Evolutionary conservation across 371 early-diverging fungal genomes (phyloP), one percentile per base, ranked within the genome.

Genomic region (Mucor irregularis): DNA sequence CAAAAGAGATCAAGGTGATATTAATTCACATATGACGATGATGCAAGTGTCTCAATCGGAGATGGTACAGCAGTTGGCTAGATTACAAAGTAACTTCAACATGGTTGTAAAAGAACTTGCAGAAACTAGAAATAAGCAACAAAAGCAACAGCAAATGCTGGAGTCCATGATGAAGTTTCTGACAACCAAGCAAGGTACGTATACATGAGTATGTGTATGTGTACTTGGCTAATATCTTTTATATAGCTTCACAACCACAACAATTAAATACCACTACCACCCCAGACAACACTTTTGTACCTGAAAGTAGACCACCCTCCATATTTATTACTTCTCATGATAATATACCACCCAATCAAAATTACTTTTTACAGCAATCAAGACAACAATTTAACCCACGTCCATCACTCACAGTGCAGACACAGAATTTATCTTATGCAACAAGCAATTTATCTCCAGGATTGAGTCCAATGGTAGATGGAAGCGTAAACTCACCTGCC

Each of bases 41-140:
- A 73, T 90, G 61, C 88, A 88, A 63, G 74, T 81, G 10, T 77
- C 86, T 7, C 90, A 90, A 57, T 65, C 76, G 13, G 88, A 89
- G 42, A 75, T 91, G 58, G 63, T 80, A 43, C 84, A 85, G 63
- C 84, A 88, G 60, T 68, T 92, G 30, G 69, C 74, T n/a, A 81
- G 84, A 22, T 74, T 93, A 7, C 87, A 90, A 57, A 83, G 85
- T 35, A 85, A 81, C 44, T 82, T 89, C 56, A 62, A 65, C 9
- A 85, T 86, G 57, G 80, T 91, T 14, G 73, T 82, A 9, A 70
- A 83, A 24, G 92, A 93, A 59, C 71, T 92, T 43, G 68, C 71
- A 8, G 91, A 91, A 44, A 83, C 86, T 0, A 83, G 80, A 39
- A 72, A 78, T 47, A 84, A 74, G 47, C 87, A 87, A 43, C 60